phyloP scores from a whole-genome alignment of 768 basidiomycete genomes.

The Podaxis sp. region DNA sequence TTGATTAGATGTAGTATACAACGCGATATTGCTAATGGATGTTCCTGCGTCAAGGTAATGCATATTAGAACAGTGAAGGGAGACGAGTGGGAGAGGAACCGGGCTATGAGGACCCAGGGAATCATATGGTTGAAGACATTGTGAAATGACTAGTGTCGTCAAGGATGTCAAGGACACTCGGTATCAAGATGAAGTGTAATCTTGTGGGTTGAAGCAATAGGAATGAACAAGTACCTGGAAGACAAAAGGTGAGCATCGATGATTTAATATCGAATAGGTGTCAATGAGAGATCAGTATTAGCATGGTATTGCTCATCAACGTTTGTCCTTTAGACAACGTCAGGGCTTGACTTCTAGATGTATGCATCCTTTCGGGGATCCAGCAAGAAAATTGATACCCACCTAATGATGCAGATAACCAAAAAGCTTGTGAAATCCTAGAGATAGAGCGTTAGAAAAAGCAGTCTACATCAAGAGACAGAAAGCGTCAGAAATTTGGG shows the following conservation, averaged over 20 bases:
- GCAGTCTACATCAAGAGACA: conserved; percentile 7
- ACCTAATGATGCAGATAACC: conserved; percentile 1
- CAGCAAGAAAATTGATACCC: conserved; percentile 29
- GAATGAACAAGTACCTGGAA: conserved; percentile 6
- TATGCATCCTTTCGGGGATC: conserved; percentile 51
- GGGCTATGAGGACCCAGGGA: not conserved
- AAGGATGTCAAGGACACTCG: not conserved
- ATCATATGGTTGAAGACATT: not conserved
- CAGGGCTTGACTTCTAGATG: conserved; percentile 93
- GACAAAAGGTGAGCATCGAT: conserved; percentile 5
- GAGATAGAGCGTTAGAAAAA: conserved; percentile 11
- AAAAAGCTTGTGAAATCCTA: conserved; percentile 18
- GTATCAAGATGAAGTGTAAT: not conserved
- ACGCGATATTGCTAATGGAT: not conserved
- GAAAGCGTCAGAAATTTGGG: conserved; percentile 87
- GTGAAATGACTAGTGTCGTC: not conserved
- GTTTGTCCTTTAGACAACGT: conserved; percentile 70
- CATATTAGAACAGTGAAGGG: not conserved
- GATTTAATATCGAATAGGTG: not conserved
- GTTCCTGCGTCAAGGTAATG: not conserved
- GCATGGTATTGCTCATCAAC: conserved; percentile 81
- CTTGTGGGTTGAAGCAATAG: not conserved
- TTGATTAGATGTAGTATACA: not conserved
- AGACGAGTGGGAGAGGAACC: not conserved
- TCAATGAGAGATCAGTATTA: conserved; percentile 66